Evolutionary conservation across 495 filamentous ascomycete species (phyloP).

Genomic region (Neurospora sp.): DNA sequence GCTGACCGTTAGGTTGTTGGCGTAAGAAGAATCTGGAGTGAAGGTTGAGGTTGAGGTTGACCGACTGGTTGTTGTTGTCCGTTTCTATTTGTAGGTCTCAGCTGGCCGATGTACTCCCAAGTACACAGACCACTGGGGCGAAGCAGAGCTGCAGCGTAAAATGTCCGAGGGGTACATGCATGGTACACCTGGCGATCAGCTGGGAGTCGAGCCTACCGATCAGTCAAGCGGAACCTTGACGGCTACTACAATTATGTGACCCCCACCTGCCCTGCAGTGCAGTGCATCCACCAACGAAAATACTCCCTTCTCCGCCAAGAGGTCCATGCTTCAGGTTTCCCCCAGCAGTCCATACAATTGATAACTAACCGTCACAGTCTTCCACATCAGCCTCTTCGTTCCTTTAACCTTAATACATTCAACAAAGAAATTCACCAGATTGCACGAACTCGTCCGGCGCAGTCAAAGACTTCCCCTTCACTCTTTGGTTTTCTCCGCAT

Average conservation of each 20-base stretch:
- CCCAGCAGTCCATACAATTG: not conserved
- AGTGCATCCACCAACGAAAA: not conserved
- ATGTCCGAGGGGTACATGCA: not conserved
- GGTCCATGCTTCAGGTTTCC: not conserved
- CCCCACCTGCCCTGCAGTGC: not conserved
- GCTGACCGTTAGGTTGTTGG: not conserved
- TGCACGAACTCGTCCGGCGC: not conserved
- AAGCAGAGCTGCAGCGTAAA: not conserved
- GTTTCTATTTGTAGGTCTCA: not conserved
- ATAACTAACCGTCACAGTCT: not conserved
- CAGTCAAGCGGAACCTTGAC: not conserved
- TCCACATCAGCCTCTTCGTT: not conserved
- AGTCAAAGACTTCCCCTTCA: not conserved
- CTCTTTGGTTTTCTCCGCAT: too few relatives aligned
- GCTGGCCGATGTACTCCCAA: not conserved
- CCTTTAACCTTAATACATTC: not conserved
- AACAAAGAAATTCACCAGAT: not conserved
- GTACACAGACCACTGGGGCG: not conserved
- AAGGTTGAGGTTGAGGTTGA: not conserved
- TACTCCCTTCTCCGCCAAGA: not conserved
- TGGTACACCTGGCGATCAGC: not conserved
- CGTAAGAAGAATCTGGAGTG: not conserved
- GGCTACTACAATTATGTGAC: not conserved
- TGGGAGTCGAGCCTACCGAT: not conserved
- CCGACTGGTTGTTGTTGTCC: not conserved